These are phyloP conservation scores for Colletotrichum tabaci DNA, from an alignment of 2,329 filamentous ascomycete genomes.

Conservation along the genomic window DNA sequence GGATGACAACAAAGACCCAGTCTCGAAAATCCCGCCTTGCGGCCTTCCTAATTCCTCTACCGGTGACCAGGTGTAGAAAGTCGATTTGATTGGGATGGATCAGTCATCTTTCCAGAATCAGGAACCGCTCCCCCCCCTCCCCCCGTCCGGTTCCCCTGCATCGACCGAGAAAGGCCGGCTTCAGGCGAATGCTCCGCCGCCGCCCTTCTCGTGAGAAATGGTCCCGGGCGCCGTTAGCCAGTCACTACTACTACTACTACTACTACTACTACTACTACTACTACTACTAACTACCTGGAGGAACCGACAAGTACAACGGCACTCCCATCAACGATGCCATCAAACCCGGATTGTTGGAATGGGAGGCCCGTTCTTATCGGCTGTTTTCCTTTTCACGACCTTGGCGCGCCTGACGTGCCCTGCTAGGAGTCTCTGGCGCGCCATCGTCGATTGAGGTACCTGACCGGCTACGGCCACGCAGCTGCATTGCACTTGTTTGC, in stretches of 20 bases:
- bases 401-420: no score
- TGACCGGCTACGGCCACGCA: neutral
- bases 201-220: neutral
- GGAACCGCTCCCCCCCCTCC: neutral
- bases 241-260: neutral
- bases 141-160: neutral
- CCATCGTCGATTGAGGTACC: constrained; percentile 11
- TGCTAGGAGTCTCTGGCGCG: neutral
- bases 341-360: constrained; percentile 34
- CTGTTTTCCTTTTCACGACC: neutral
- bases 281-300: neutral
- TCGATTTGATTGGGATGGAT: constrained; percentile 32
- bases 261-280: neutral
- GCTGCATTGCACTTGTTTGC: neutral
- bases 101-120: constrained; percentile 4
- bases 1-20: neutral
- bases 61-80: constrained; percentile 36
- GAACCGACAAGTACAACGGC: constrained; percentile 25
- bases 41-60: constrained; percentile 37
- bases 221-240: constrained; percentile 12
- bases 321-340: constrained; percentile 10
- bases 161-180: neutral
- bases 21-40: neutral
- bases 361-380: neutral
- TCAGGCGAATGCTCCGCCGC: constrained; percentile 23